Evolutionary conservation across 2,329 filamentous ascomycete species (phyloP).

Genomic region (Fusarium sp.): DNA sequence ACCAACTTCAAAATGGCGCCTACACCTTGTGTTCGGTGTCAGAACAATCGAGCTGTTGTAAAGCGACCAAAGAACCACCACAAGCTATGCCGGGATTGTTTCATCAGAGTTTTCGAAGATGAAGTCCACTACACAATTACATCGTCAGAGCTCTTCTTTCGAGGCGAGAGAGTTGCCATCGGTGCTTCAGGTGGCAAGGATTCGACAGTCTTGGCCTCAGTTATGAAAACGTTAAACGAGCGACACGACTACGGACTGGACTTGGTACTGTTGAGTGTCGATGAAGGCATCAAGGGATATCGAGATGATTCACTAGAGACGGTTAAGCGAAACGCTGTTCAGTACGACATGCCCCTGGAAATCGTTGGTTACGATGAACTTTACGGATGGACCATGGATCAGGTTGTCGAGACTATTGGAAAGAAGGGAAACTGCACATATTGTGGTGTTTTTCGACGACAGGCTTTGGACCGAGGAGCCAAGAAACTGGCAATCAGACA

Average conservation of each 20-base stretch:
- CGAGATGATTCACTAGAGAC: constrained; percentile 96
- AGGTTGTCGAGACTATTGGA: constrained; percentile 94
- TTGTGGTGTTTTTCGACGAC: constrained; percentile 93
- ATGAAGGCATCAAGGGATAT: constrained; percentile 97
- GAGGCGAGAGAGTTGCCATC: constrained; percentile 89
- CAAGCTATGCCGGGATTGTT: constrained; percentile 91
- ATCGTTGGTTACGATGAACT: constrained; percentile 94
- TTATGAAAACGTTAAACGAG: constrained; percentile 94
- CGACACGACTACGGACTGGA: constrained; percentile 87
- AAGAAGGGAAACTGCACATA: constrained; percentile 99
- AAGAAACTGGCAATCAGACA: constrained; percentile 88
- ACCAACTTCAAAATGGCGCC: constrained; percentile 72
- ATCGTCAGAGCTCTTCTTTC: constrained; percentile 80
- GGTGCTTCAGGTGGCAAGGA: constrained; percentile 98
- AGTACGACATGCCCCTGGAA: constrained; percentile 91
- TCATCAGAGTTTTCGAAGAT: constrained; percentile 86
- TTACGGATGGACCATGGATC: constrained; percentile 99
- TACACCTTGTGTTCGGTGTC: constrained; percentile 78
- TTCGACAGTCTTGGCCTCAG: constrained; percentile 93
- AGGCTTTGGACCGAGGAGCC: constrained; percentile 92
- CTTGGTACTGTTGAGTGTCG: constrained; percentile 87
- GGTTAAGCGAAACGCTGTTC: constrained; percentile 89
- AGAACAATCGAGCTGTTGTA: constrained; percentile 82
- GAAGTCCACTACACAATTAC: constrained; percentile 95
- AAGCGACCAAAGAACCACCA: constrained; percentile 94